Evolutionary conservation across 2,329 filamentous ascomycete species (phyloP).

Genomic region (Ophiostoma quercus): DNA sequence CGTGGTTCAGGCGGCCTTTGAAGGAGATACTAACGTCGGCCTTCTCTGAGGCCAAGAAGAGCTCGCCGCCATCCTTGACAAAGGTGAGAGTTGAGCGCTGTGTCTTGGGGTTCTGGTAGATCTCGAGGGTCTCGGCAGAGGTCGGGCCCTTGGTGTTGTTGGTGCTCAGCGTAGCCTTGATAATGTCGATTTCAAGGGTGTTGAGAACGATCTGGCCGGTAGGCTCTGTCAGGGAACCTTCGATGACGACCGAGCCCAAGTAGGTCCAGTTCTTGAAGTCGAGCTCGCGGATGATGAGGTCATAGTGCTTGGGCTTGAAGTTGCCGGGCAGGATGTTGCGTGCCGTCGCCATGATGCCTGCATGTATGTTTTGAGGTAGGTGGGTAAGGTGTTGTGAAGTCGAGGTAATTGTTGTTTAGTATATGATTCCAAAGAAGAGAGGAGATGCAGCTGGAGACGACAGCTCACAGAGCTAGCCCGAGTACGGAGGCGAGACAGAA

Average conservation of each 20-base stretch:
- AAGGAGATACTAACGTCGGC: constrained; percentile 59
- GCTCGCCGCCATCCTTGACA: constrained; percentile 45
- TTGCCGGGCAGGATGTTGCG: constrained; percentile 57
- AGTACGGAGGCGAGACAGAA: not conserved
- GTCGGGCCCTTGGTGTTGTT: constrained; percentile 54
- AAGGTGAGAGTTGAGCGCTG: constrained; percentile 81
- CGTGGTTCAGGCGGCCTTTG: constrained; percentile 76
- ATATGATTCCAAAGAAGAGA: not conserved
- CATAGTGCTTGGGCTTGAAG: constrained; percentile 81
- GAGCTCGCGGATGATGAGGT: constrained; percentile 73
- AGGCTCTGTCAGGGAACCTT: constrained; percentile 63
- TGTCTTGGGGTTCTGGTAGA: constrained; percentile 75
- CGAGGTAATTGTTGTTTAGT: no score
- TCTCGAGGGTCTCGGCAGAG: constrained; percentile 56
- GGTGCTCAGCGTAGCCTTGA: constrained; percentile 55
- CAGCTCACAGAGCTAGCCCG: not conserved
- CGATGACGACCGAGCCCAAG: constrained; percentile 74
- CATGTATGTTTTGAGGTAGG: not conserved
- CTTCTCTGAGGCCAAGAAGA: constrained; percentile 59
- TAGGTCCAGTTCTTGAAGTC: constrained; percentile 72
- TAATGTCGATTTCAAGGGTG: constrained; percentile 74
- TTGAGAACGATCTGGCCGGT: constrained; percentile 80
- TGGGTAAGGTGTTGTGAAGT: not conserved
- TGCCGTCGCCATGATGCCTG: constrained; percentile 45
- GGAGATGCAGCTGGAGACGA: not conserved